Evolutionary conservation across 495 filamentous ascomycete species (phyloP), one percentile per base, ranked within the genome.

Genomic region (Achaetomiella virescens): DNA sequence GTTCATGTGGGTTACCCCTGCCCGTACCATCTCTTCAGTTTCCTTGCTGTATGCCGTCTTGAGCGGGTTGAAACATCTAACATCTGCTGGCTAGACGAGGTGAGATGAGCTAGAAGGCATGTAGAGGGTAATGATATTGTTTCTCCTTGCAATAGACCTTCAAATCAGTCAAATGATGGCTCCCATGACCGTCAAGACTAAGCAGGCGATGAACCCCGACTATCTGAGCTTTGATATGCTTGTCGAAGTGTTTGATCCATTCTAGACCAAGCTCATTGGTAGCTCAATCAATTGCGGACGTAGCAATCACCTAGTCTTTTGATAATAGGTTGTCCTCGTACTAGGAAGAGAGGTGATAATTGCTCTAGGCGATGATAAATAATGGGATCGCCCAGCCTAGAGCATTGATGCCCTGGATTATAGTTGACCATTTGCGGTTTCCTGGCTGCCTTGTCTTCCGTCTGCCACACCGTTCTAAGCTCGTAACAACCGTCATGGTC

Each of bases 371-470:
- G 15, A 55, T 33, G n/a, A 55, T 41, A 35, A 38, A 54, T 17
- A 20, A 29, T 14, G 31, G 52, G 17, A 46, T 22, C 20, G 29
- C 20, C 29, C 7, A 46, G 41, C 40, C 29, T 8, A 15, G 17
- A 1, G 27, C 18, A 25, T 42, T 38, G 18, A 54, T 33, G 15
- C 22, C 24, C 45, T 40, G 11, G 57, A 78, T 73, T 20, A 65
- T 54, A 44, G 65, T 74, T 37, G 69, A 57, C 67, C 55, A 79
- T 65, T 77, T 61, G 3, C 64, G 48, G 65, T 78, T 72, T 8
- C 69, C 65, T 53, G 64, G 69, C 61, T 78, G 62, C 41, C 60
- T 55, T 42, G 58, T 31, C 27, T 51, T 62, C 20, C 58, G 53
- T 44, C 56, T 57, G 46, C 51, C 42, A 56, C 10, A 12, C 24